Evolutionary conservation across 1,284 basidiomycete genomes (phyloP), one percentile per base, ranked within the genome.

Genomic region (Papiliotrema terrestris): DNA sequence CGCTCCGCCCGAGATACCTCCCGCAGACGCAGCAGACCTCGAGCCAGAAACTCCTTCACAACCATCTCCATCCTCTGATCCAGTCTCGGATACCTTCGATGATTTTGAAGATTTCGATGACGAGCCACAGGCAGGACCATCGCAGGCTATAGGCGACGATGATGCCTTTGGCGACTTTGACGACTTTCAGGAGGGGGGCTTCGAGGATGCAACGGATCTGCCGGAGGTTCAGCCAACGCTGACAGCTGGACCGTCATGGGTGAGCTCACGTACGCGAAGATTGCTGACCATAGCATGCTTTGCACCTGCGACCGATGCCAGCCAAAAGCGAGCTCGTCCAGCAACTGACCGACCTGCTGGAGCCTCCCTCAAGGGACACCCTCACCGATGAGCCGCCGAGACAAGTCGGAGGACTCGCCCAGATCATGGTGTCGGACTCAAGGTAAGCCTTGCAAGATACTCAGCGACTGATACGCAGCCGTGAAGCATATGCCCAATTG

Each of bases 331-430:
- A 82, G 49, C 71, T 94, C 51, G 77, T 82, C 58, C 78, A 81
- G 45, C 83, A 86, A 63, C 77, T 92, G 37, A 78, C 86, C 49
- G 80, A 80, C 23, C 82, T 89, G 41, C 77, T 92, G n/a, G 80
- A 71, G 49, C 84, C 85, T 3, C 73, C 89, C 49, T 88, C 78
- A 6, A 20, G 71, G 81, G 84, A 25, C 74, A 80, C 26, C 72
- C 80, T 89, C 41, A 85, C 84, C 13, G 82, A 87, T 60, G 88
- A 91, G 56, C 81, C 81, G 22, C 85, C 91, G 50, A 80, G 91
- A 66, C 85, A 91, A 67, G 85, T 84, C 13, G 88, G 86, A 63
- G 91, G 91, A 1, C 77, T 87, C 8, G 82, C 79, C 49, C 91
- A 94, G 73, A 83, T 91, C 39, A 78, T 95, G 53, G 80, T 86